Evolutionary conservation across 148 eudicot genomes (phyloP).

Genomic region (Tetragonia tetragonoides): DNA sequence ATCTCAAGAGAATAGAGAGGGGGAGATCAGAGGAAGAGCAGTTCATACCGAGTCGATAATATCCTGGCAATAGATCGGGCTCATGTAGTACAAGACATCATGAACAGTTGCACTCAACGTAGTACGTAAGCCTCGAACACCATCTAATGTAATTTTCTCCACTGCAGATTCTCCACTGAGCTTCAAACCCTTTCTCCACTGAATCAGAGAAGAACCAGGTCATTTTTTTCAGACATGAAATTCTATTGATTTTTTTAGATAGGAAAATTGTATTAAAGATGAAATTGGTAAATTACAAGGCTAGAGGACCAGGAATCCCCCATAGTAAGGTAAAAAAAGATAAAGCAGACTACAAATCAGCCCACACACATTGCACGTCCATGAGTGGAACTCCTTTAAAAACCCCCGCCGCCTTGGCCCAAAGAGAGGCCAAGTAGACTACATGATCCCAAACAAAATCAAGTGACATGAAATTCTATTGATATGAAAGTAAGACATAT

Average conservation of each 20-base stretch:
- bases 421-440: background rate
- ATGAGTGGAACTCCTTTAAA: no score
- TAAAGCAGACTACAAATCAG: no score
- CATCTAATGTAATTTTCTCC: constrained; percentile 78
- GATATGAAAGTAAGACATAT: background rate
- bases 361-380: no score
- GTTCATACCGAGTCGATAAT: constrained; percentile 81
- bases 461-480: background rate
- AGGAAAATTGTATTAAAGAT: no score
- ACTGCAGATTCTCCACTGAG: constrained; percentile 94
- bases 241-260: no score
- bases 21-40: constrained; percentile 12
- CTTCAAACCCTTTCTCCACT: constrained; percentile 97
- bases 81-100: constrained; percentile 97
- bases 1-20: background rate
- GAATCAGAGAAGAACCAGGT: constrained; percentile 23
- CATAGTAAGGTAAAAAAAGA: no score
- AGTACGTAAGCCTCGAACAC: constrained; percentile 83
- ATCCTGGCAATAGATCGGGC: constrained; percentile 98
- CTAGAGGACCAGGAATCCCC: no score
- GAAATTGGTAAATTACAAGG: no score
- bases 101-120: constrained; percentile 93
- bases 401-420: no score
- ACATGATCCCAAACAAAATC: background rate
- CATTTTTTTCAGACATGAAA: background rate